These are phyloP conservation scores for Solanum aculeatissimum DNA, from an alignment of 305 asterid species.

Conservation along the genomic window DNA sequence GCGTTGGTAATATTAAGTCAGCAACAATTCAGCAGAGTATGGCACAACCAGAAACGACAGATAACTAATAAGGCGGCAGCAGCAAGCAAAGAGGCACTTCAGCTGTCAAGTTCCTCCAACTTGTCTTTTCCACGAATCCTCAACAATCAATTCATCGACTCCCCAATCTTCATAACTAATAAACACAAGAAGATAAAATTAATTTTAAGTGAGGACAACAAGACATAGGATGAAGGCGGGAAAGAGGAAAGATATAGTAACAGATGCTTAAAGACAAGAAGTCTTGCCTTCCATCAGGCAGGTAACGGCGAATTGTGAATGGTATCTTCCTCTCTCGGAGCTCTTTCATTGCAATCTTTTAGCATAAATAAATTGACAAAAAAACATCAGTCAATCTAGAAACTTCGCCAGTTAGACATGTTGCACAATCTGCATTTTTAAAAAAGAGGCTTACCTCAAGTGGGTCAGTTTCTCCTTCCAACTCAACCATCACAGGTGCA, in stretches of 20 bases:
- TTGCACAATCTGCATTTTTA: background rate
- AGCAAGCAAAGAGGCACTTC: background rate
- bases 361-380: background rate
- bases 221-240: background rate
- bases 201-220: background rate
- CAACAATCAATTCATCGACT: slow-evolving; percentile 84
- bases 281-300: slow-evolving; percentile 80
- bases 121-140: slow-evolving; percentile 93
- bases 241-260: background rate
- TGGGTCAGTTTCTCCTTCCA: slow-evolving; percentile 45
- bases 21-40: background rate
- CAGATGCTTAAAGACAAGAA: background rate
- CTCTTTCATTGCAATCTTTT: slow-evolving; percentile 89
- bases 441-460: slow-evolving; percentile 28
- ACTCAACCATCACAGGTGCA: slow-evolving; percentile 70
- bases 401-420: background rate
- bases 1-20: background rate
- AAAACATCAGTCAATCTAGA: background rate
- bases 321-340: slow-evolving; percentile 73
- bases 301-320: slow-evolving; percentile 75
- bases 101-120: slow-evolving; percentile 62
- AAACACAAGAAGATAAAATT: background rate
- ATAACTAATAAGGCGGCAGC: background rate
- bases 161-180: slow-evolving; percentile 93
- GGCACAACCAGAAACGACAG: background rate